Evolutionary conservation across 2,329 filamentous ascomycete species (phyloP).

Genomic region (Sporothrix brunneoviolacea): DNA sequence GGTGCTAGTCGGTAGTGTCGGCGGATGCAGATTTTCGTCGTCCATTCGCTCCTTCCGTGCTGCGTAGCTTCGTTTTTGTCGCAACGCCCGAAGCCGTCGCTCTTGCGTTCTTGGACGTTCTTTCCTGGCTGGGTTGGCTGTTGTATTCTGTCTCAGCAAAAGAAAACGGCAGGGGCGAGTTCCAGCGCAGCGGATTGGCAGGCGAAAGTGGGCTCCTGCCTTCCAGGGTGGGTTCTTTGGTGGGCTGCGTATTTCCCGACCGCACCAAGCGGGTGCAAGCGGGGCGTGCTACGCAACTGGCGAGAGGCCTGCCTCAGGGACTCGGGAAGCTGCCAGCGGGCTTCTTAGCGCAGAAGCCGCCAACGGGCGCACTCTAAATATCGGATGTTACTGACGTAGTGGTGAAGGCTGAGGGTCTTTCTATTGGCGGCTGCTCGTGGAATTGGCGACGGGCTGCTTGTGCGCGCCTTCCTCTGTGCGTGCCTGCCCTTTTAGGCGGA

Average conservation of each 20-base stretch:
- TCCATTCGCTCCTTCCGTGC: conserved; percentile 1
- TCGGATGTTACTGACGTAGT: conserved; percentile 13
- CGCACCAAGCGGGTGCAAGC: conserved; percentile 1
- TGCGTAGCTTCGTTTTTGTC: conserved; percentile 5
- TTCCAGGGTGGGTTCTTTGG: background rate
- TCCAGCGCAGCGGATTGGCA: conserved; percentile 13
- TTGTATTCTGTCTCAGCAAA: conserved; percentile 8
- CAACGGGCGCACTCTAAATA: background rate
- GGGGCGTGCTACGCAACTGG: conserved; percentile 9
- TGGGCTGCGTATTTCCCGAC: conserved; percentile 6
- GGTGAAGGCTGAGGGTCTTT: background rate
- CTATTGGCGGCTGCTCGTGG: background rate
- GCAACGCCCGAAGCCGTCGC: background rate
- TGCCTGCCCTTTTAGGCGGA: no score
- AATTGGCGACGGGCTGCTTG: no score
- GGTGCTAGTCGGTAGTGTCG: background rate
- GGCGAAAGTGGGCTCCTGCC: conserved; percentile 7
- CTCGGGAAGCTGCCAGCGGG: background rate
- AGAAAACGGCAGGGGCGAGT: conserved; percentile 8
- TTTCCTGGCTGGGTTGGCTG: background rate
- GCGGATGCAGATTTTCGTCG: background rate
- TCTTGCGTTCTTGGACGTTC: conserved; percentile 2
- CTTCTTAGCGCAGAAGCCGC: background rate
- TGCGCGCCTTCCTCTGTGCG: background rate
- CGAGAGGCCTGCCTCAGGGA: conserved; percentile 4